Base-by-base conservation (phyloP, 2,329 filamentous ascomycete species). In the Colletotrichum noveboracense region DNA sequence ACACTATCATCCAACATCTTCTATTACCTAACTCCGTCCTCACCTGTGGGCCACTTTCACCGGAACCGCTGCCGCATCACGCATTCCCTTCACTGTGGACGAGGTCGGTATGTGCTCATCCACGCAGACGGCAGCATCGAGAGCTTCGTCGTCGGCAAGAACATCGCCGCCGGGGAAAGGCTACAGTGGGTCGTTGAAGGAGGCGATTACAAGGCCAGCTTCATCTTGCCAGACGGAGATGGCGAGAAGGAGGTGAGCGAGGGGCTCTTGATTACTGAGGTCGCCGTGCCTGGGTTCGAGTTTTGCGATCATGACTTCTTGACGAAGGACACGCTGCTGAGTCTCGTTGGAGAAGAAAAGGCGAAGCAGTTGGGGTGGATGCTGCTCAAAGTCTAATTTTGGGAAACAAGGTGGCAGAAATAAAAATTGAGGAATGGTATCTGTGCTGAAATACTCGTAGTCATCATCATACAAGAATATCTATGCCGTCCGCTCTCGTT, bases 141-240 rank as follows among this genome's bases (percentile, higher is more conserved):
- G 83, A 89, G 86, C 8, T 94, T 93, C 78, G 82, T 92, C 5
- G 93, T 94, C 2, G 93, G 92, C 0, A 86, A 85, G 14, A 84
- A 93, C 80, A 84, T 94, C 7, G 85, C 84, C 6, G 82, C 80
- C 1, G 93, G 92, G 1, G 93, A 94, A 85, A 89, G 81, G 80
- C 77, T 93, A 79, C 91, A 94, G 81, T 94, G 93, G 93, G 86
- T 93, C 75, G 92, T 95, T 9, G 91, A 93, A 69, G 92, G 93
- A 0, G 92, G 91, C 6, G 91, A 91, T 81, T 94, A 89, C 81
- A 94, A 94, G 83, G 90, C 89, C 13, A 92, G 88, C 79, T 93
- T 89, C 82, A 79, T 94, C 72, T 81, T 93, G 36, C 86, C 88
- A 3, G 78, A 82, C 58, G 72, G 66, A 9, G 87, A 89, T 67